Evolutionary conservation across 2,329 filamentous ascomycete species (phyloP).

Genomic region (Talaromyces funiculosus): DNA sequence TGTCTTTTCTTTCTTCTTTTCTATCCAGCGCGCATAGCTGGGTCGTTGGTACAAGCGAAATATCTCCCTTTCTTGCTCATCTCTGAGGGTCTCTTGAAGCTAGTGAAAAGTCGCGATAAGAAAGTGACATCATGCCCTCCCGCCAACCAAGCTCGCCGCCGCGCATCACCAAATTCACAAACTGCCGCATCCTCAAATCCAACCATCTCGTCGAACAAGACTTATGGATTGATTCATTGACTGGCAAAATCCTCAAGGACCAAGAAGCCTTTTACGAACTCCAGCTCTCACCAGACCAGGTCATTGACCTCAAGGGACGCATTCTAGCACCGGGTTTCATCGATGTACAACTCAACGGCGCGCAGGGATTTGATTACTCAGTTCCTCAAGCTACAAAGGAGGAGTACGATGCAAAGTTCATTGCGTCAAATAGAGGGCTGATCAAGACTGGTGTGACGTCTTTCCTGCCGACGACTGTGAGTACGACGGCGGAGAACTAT

Average conservation of each 20-base stretch:
- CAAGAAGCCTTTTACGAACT: constrained; percentile 52
- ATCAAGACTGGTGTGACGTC: constrained; percentile 78
- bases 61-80: neutral
- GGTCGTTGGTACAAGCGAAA: neutral
- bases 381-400: constrained; percentile 60
- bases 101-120: neutral
- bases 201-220: constrained; percentile 66
- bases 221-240: constrained; percentile 79
- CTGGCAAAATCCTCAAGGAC: constrained; percentile 73
- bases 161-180: constrained; percentile 78
- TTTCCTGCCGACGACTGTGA: constrained; percentile 73
- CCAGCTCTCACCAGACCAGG: constrained; percentile 57
- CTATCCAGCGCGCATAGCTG: constrained; percentile 4
- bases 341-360: constrained; percentile 87
- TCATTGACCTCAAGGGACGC: constrained; percentile 73
- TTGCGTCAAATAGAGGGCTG: constrained; percentile 64
- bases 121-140: constrained; percentile 30
- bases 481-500: constrained; percentile 75
- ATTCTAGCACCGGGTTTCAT: constrained; percentile 83
- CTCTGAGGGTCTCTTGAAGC: neutral
- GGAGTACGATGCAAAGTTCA: constrained; percentile 67
- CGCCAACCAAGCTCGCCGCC: constrained; percentile 22
- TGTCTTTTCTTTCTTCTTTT: neutral
- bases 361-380: constrained; percentile 89
- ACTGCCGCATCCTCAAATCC: constrained; percentile 70